A percentile compares a stretch with the other conserved stretches of the same genome.
Evolutionary conservation across 2,329 filamentous ascomycete genomes (phyloP).

Genomic region (Exophiala aquamarina): DNA sequence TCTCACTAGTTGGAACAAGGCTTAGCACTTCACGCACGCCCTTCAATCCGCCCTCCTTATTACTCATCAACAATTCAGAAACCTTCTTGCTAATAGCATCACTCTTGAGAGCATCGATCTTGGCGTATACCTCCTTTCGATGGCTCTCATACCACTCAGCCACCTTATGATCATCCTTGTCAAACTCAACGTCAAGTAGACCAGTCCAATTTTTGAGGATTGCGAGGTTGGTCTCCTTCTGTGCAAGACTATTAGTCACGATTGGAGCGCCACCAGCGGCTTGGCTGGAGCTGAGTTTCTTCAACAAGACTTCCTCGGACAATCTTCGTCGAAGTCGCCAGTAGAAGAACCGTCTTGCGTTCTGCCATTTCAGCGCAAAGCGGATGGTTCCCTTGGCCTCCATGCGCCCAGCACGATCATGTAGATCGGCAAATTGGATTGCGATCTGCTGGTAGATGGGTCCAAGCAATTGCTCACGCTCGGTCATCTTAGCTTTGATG

Average conservation of each 20-base stretch:
- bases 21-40: slow-evolving; percentile 82
- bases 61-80: slow-evolving; percentile 65
- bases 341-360: slow-evolving; percentile 97
- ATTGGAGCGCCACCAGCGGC: slow-evolving; percentile 33
- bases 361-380: slow-evolving; percentile 77
- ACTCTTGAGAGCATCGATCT: slow-evolving; percentile 79
- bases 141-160: slow-evolving; percentile 97
- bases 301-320: slow-evolving; percentile 96
- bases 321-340: slow-evolving; percentile 96
- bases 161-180: slow-evolving; percentile 76
- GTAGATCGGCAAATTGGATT: slow-evolving; percentile 94
- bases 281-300: slow-evolving; percentile 67
- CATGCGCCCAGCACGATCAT: slow-evolving; percentile 97
- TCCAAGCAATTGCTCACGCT: slow-evolving; percentile 82
- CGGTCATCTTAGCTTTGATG: slow-evolving; percentile 80
- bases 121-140: slow-evolving; percentile 75
- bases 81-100: slow-evolving; percentile 71
- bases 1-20: slow-evolving; percentile 84
- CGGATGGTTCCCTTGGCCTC: slow-evolving; percentile 95
- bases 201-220: slow-evolving; percentile 81
- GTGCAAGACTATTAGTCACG: slow-evolving; percentile 42
- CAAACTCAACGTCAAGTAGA: slow-evolving; percentile 66
- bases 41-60: slow-evolving; percentile 71
- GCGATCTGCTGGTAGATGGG: slow-evolving; percentile 94
- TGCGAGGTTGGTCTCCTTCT: slow-evolving; percentile 67